A percentile compares a stretch with the other conserved stretches of the same genome.
phyloP scores from a whole-genome alignment of 768 basidiomycete species.

The Termitomyces sp. region DNA sequence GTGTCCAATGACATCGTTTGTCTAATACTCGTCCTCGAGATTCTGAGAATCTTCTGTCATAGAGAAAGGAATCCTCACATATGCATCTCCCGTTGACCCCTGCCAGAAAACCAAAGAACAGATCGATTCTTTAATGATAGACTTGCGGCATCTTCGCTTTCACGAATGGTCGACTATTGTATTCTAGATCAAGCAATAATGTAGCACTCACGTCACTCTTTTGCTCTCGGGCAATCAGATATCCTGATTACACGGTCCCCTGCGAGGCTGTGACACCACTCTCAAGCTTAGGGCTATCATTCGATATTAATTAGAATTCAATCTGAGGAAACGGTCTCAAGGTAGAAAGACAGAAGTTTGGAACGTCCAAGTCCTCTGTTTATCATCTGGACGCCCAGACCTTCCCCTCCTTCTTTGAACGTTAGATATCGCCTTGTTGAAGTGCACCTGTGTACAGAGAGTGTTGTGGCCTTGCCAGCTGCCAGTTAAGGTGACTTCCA shows the following conservation, averaged over 20 bases:
- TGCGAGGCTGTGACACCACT: not conserved
- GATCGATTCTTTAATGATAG: not conserved
- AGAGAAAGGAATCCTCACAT: not conserved
- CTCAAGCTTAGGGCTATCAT: too few relatives aligned
- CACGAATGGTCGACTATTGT: not conserved
- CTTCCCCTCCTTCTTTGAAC: not conserved
- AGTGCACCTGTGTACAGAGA: too few relatives aligned
- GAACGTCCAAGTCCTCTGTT: too few relatives aligned
- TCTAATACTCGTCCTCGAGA: not conserved
- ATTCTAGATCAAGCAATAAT: not conserved
- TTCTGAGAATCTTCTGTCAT: not conserved
- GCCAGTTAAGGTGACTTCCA: constrained; percentile 1
- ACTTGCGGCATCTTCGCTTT: not conserved
- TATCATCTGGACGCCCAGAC: too few relatives aligned
- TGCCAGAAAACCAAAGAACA: not conserved
- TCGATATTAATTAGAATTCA: too few relatives aligned
- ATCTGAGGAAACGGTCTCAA: too few relatives aligned
- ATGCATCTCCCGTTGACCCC: not conserved
- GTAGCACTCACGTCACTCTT: not conserved
- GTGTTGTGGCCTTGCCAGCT: too few relatives aligned
- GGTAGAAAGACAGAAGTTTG: too few relatives aligned
- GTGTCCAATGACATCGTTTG: constrained; percentile 1
- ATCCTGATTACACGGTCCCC: not conserved
- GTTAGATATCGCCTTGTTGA: not conserved
- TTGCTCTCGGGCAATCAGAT: too few relatives aligned